phyloP scores from a whole-genome alignment of 108 stramenopile species.

The Conticribra guillardii region DNA sequence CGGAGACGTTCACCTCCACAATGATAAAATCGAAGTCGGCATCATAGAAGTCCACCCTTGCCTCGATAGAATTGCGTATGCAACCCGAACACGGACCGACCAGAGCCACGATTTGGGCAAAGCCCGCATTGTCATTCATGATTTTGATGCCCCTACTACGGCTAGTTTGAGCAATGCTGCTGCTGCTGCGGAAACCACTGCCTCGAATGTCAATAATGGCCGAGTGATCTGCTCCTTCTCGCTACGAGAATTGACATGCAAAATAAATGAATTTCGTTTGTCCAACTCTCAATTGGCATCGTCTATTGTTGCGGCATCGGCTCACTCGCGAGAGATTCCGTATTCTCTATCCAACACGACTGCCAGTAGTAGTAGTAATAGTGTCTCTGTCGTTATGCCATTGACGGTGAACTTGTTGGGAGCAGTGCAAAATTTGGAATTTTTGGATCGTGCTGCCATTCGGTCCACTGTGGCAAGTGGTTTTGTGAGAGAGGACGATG shows the following conservation, averaged over 20 bases:
- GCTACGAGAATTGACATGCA: slow-evolving; percentile 17
- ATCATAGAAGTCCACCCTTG: slow-evolving; percentile 37
- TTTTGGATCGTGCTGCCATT: slow-evolving; percentile 37
- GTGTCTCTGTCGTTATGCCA: not conserved
- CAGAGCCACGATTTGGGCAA: slow-evolving; percentile 21
- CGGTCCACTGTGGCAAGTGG: slow-evolving; percentile 9
- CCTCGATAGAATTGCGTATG: slow-evolving; percentile 30
- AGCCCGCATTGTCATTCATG: slow-evolving; percentile 33
- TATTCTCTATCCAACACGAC: not conserved
- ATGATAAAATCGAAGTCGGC: slow-evolving; percentile 29
- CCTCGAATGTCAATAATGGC: too few species aligned
- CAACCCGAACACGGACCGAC: slow-evolving; percentile 26
- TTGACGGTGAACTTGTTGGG: slow-evolving; percentile 19
- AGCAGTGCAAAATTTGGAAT: slow-evolving; percentile 35
- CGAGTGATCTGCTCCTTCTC: slow-evolving; percentile 5
- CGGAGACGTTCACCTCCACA: too few species aligned
- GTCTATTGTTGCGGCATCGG: too few species aligned
- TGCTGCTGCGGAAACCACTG: too few species aligned
- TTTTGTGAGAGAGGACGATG: slow-evolving; percentile 23
- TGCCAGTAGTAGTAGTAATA: too few species aligned
- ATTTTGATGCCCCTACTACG: slow-evolving; percentile 25
- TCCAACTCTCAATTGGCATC: too few species aligned
- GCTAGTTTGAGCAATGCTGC: too few species aligned
- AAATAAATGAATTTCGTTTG: not conserved
- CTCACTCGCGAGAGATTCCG: not conserved